Percentiles rank a stretch among this genome's conserved stretches.
phyloP scores from a whole-genome alignment of 2,329 filamentous ascomycete genomes.

The Sclerotinia glacialis region DNA sequence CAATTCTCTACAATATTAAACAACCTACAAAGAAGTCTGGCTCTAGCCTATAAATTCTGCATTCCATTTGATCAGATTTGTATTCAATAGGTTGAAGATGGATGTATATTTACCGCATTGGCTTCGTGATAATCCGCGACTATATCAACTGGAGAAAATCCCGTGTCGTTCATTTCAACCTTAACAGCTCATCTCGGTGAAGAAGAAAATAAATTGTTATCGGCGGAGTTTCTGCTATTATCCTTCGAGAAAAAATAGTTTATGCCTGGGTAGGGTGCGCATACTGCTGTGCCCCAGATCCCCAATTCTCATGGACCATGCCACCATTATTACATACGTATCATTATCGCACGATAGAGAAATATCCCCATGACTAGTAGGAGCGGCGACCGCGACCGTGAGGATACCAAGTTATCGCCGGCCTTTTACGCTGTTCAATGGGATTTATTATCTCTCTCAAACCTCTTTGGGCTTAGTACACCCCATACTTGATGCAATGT shows the following conservation, averaged over 20 bases:
- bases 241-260: neutral
- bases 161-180: neutral
- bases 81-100: neutral
- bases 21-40: neutral
- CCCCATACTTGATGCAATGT: neutral
- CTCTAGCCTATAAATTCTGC: neutral
- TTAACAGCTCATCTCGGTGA: neutral
- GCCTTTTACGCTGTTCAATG: neutral
- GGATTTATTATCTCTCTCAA: neutral
- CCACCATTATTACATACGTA: neutral
- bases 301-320: neutral
- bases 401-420: constrained; percentile 2
- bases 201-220: neutral
- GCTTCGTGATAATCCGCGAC: neutral
- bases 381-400: neutral
- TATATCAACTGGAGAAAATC: neutral
- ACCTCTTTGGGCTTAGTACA: neutral
- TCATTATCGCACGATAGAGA: neutral
- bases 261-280: neutral
- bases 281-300: neutral
- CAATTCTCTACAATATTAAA: neutral
- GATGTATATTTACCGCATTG: neutral
- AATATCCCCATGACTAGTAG: neutral
- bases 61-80: neutral
- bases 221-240: neutral